Evolutionary conservation across 148 eudicot genomes (phyloP).

Genomic region (Polygonum maritimum): DNA sequence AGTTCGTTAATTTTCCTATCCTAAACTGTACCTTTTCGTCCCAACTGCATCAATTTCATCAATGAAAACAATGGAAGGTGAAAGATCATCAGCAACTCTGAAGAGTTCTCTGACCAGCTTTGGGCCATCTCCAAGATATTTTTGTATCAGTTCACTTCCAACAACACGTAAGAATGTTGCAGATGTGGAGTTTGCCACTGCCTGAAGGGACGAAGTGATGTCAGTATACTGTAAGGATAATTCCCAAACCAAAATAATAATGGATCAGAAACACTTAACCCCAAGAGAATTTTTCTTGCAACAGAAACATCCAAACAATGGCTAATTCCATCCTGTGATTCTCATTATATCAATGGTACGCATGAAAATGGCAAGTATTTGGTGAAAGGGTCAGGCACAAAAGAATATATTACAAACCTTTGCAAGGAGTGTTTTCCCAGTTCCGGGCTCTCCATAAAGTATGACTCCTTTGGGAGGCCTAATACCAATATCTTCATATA

Average conservation of each 20-base stretch:
- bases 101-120: constrained; percentile 22
- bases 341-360: too few relatives aligned
- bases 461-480: constrained; percentile 38
- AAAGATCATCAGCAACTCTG: constrained; percentile 27
- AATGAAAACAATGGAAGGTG: constrained; percentile 11
- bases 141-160: constrained; percentile 35
- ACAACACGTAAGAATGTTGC: constrained; percentile 36
- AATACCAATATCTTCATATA: constrained; percentile 36
- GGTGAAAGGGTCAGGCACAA: not conserved
- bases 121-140: constrained; percentile 29
- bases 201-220: constrained; percentile 11
- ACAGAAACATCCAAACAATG: too few relatives aligned
- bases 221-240: not conserved
- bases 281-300: not conserved
- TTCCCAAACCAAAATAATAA: too few relatives aligned
- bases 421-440: constrained; percentile 39
- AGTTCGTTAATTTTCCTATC: not conserved
- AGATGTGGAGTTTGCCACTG: constrained; percentile 32
- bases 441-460: constrained; percentile 40
- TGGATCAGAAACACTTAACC: not conserved
- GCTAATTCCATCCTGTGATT: too few relatives aligned
- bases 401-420: constrained; percentile 15
- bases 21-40: not conserved
- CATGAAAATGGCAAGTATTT: not conserved
- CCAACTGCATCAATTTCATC: constrained; percentile 10